Conservation (phyloP, 2,329 filamentous ascomycete species). For the Calonectria hongkongensis region DNA sequence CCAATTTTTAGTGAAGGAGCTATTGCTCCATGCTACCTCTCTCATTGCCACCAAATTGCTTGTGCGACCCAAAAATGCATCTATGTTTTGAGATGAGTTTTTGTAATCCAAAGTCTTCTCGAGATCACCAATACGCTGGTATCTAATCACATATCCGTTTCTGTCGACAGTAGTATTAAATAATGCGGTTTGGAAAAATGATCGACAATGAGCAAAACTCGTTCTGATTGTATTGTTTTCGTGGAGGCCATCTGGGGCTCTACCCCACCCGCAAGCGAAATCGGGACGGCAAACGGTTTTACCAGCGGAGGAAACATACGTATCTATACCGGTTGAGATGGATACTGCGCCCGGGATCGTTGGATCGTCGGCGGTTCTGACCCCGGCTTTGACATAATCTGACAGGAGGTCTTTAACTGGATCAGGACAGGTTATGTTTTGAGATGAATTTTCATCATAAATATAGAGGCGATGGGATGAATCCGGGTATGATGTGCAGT, state of each 20-base stretch:
- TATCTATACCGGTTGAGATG: too few relatives aligned
- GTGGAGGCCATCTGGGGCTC: not conserved
- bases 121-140: not conserved
- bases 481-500: conserved; percentile 12
- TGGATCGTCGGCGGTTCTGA: too few relatives aligned
- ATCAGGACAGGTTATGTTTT: too few relatives aligned
- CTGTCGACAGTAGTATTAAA: conserved; percentile 22
- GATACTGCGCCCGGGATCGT: too few relatives aligned
- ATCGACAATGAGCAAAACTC: conserved; percentile 6
- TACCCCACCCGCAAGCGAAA: not conserved
- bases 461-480: conserved; percentile 1
- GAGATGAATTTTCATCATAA: too few relatives aligned
- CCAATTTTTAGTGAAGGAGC: not conserved
- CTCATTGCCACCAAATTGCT: fast-evolving
- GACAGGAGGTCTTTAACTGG: too few relatives aligned
- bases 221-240: not conserved
- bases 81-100: not conserved
- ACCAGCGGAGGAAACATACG: too few relatives aligned
- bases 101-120: conserved; percentile 1
- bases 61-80: not conserved
- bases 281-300: too few relatives aligned
- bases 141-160: not conserved
- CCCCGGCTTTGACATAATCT: too few relatives aligned
- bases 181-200: conserved; percentile 21
- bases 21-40: not conserved